Base-by-base conservation (phyloP, 352 stramenopile species). In the Globisporangium cystogenes region DNA sequence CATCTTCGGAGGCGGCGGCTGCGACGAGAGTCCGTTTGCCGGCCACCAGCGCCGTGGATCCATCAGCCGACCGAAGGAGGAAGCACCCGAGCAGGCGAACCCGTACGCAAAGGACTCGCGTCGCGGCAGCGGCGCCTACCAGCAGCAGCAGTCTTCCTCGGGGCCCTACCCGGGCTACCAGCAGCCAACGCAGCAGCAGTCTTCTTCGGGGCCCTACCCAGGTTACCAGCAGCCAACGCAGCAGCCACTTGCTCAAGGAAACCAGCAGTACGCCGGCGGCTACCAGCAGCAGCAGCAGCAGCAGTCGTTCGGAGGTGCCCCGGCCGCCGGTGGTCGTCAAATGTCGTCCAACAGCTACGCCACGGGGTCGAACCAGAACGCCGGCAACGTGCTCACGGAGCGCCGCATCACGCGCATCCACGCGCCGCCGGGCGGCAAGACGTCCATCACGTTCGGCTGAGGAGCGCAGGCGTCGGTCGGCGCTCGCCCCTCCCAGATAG, bases 351-450 rank as follows among this genome's bases (percentile, higher is more conserved):
- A 97, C 67, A 71, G 82, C 21, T 96, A 90, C 52, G 85, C 88
- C 8, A 76, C 48, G 8, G 86, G 86, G 14, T 64, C 73, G 41
- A 96, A 90, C 65, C 85, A 96, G 63, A 97, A 97, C 63, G 67
- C 67, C 14, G 90, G 90, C 39, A 97, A 96, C 54, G 85, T 96
- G 64, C 66, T 96, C 53, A 97, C 87, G 21, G 87, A 95, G 42
- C 72, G 87, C 40, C 86, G 83, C 55, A 96, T 90, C 59, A 96
- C 86, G 26, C 72, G 86, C 48, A 91, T 96, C 57, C 85, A 96
- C 59, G 89, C 87, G 7, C 85, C 89, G 35, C 89, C 86, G 14
- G 86, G 89, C 21, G 86, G 89, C 12, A 81, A 71, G 23, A 93
- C 82, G 16, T 87, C 82, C 21, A 90, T 96, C 74, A 70, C 55